These are phyloP conservation scores for Ophiostoma fasciatum DNA, from an alignment of 2,329 filamentous ascomycete genomes.

Conservation along the genomic window DNA sequence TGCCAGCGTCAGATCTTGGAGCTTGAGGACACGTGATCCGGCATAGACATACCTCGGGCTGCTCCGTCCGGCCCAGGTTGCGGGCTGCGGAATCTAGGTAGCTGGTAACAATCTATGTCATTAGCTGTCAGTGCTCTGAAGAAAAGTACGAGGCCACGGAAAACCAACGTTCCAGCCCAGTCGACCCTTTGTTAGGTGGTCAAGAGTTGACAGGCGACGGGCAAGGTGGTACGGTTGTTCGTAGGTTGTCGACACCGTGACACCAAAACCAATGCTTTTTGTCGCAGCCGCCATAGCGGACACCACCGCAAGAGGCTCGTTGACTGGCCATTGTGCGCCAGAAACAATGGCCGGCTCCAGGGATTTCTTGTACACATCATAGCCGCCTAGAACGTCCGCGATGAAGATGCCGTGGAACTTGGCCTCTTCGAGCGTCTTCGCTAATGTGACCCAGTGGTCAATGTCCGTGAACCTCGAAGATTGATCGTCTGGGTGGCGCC, in stretches of 20 bases:
- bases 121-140: background rate
- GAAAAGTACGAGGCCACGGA: background rate
- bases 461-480: constrained; percentile 46
- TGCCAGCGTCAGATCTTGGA: background rate
- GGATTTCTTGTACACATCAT: constrained; percentile 54
- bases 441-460: constrained; percentile 45
- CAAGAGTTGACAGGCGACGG: constrained; percentile 8
- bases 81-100: constrained; percentile 11
- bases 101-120: constrained; percentile 12
- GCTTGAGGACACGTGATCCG: too few species aligned
- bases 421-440: constrained; percentile 42
- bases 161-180: background rate
- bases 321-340: constrained; percentile 57
- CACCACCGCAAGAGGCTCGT: constrained; percentile 44
- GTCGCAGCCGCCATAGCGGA: constrained; percentile 12
- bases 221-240: constrained; percentile 11
- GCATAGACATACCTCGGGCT: constrained; percentile 3
- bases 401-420: constrained; percentile 55
- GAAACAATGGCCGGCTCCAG: constrained; percentile 41
- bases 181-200: constrained; percentile 10
- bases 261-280: constrained; percentile 11
- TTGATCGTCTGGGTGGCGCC: constrained; percentile 49
- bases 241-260: constrained; percentile 11
- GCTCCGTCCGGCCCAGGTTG: constrained; percentile 9
- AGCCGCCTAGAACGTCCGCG: constrained; percentile 46